These are phyloP conservation scores for Colletotrichum sublineola DNA, from an alignment of 2,329 filamentous ascomycete species.

Conservation along the genomic window DNA sequence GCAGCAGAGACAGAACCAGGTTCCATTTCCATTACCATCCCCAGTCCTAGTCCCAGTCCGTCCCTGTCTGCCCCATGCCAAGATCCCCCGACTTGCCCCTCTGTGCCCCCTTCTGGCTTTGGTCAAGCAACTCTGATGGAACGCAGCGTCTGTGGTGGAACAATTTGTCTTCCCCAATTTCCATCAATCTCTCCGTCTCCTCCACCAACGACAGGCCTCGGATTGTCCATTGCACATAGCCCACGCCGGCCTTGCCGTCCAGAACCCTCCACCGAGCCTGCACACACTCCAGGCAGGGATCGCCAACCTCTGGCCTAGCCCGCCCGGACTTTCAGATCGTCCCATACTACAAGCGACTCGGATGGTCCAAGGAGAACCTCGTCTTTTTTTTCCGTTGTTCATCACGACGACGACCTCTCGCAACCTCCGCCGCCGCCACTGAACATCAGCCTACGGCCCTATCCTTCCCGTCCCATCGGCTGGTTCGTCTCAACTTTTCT, in stretches of 20 bases:
- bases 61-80: slow-evolving; percentile 39
- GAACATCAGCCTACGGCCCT: slow-evolving; percentile 29
- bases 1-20: background rate
- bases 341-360: slow-evolving; percentile 11
- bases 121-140: slow-evolving; percentile 38
- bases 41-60: slow-evolving; percentile 7
- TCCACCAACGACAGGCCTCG: slow-evolving; percentile 43
- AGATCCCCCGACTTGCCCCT: slow-evolving; percentile 35
- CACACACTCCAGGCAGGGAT: slow-evolving; percentile 30
- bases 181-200: slow-evolving; percentile 42
- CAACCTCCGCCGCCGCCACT: slow-evolving; percentile 17
- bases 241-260: slow-evolving; percentile 33
- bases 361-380: slow-evolving; percentile 1
- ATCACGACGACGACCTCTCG: slow-evolving; percentile 17
- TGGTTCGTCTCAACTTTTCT: slow-evolving; percentile 39
- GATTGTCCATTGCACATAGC: slow-evolving; percentile 30
- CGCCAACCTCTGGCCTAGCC: slow-evolving; percentile 32
- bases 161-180: slow-evolving; percentile 42
- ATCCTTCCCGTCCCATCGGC: slow-evolving; percentile 39
- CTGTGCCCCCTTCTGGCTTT: slow-evolving; percentile 32
- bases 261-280: slow-evolving; percentile 29
- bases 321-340: slow-evolving; percentile 22
- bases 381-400: background rate
- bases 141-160: slow-evolving; percentile 44
- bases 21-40: background rate